Base-by-base conservation (phyloP, 805 yeast genomes). In the Candida boleticola region DNA sequence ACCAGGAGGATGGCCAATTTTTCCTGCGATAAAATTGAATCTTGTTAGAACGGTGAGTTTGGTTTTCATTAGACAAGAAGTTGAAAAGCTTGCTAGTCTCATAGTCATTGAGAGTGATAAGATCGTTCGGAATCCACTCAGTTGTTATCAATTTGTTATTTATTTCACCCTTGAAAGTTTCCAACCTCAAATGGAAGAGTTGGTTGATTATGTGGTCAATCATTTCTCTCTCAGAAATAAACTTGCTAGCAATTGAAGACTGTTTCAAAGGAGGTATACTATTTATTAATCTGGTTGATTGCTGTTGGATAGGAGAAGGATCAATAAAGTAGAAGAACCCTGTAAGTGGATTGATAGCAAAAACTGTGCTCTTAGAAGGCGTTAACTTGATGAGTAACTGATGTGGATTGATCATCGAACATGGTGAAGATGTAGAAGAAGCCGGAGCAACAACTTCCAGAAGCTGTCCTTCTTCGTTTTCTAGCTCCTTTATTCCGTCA, bases 41-140 rank as follows among this genome's bases (percentile, higher is more conserved):
- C 32, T 57, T 50, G 16, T 36, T 43, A 42, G 36, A 23, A 37
- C 13, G 17, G 21, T 16, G 18, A 7, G 16, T 13, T 18, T 5
- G 13, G 20, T 31, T 18, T 31, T 31, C 35, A 6, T 16, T 31
- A 13, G 22, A 19, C 9, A 17, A 16, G 22, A 16, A 31, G 21
- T 31, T 31, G 22, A 31, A 31, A 17, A 31, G 35, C 13, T 31
- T 31, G 23, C 27, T 19, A 14, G 27, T 35, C 54, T 82, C 89
- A 18, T 66, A 68, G 2, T 71, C 68, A 2, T 71, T 63, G 22
- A 85, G 52, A 25, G 63, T 68, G 36, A 85, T 70, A 31, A 77
- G 71, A 31, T 76, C 78, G 48, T 77, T 77, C n/a, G 70, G 65
- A 4, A 78, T 71, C 93, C 93, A 86, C 22, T 83, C 86, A 0